These are phyloP conservation scores for Phaeophleospora eucalypticola DNA, from an alignment of 2,329 filamentous ascomycete species.

Conservation along the genomic window DNA sequence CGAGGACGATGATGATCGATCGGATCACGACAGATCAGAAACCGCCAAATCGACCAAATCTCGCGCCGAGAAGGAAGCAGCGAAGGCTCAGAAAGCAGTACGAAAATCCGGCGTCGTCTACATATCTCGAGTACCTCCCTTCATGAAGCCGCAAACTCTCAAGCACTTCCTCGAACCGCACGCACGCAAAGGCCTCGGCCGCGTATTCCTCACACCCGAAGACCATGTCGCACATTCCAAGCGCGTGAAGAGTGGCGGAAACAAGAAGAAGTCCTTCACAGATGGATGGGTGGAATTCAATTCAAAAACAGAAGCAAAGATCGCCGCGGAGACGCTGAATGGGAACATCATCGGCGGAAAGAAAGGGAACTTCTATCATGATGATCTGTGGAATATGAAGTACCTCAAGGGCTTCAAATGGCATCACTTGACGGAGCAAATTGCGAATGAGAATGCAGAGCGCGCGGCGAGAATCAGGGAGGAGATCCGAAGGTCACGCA, in stretches of 20 bases:
- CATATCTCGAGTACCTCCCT: slow-evolving; percentile 77
- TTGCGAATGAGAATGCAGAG: slow-evolving; percentile 76
- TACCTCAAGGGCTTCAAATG: slow-evolving; percentile 85
- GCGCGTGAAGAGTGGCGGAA: slow-evolving; percentile 69
- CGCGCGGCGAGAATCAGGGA: slow-evolving; percentile 69
- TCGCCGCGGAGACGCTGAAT: slow-evolving; percentile 72
- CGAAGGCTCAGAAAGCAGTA: slow-evolving; percentile 60
- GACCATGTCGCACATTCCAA: slow-evolving; percentile 62
- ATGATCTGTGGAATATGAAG: slow-evolving; percentile 80
- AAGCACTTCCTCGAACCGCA: slow-evolving; percentile 71
- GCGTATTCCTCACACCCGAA: slow-evolving; percentile 76
- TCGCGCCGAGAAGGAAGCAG: slow-evolving; percentile 64
- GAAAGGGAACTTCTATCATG: slow-evolving; percentile 77
- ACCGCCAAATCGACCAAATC: slow-evolving; percentile 19
- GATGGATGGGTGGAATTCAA: slow-evolving; percentile 86
- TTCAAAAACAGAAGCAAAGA: slow-evolving; percentile 70
- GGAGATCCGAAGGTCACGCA: slow-evolving; percentile 69
- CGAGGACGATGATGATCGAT: slow-evolving; percentile 27
- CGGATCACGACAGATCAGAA: slow-evolving; percentile 5
- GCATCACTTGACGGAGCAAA: slow-evolving; percentile 67
- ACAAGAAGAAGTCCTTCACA: slow-evolving; percentile 75
- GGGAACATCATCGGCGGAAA: slow-evolving; percentile 75
- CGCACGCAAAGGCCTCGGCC: slow-evolving; percentile 61
- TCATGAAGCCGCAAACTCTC: slow-evolving; percentile 79
- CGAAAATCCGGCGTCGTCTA: slow-evolving; percentile 77